phyloP scores from a whole-genome alignment of 208 protist species.

The Trypanosoma platydactyli region DNA sequence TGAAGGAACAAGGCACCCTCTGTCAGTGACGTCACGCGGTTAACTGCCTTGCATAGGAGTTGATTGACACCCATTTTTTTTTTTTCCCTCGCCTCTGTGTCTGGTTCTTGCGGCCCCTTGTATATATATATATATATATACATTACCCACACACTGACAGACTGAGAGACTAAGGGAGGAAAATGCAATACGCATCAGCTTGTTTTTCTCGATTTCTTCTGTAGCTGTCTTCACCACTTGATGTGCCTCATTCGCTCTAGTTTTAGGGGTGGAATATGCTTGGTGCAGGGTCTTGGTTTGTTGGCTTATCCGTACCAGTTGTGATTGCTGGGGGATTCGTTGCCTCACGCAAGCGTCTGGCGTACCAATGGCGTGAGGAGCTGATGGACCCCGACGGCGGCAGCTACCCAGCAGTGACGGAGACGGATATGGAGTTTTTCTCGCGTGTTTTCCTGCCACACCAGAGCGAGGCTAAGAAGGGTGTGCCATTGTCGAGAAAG shows the following conservation, averaged over 20 bases:
- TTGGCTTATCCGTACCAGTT: slow-evolving; percentile 55
- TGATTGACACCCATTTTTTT: background rate
- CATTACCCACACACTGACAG: too few relatives aligned
- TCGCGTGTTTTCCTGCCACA: slow-evolving; percentile 44
- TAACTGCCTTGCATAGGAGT: slow-evolving; percentile 1
- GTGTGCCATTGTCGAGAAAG: slow-evolving; percentile 29
- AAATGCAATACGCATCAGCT: too few relatives aligned
- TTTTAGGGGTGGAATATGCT: slow-evolving; percentile 44
- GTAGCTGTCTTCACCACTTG: background rate
- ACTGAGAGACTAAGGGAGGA: too few relatives aligned
- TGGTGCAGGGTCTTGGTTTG: slow-evolving; percentile 74
- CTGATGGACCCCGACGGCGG: slow-evolving; percentile 66
- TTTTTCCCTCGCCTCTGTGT: background rate
- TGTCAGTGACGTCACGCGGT: background rate
- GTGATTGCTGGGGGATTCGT: slow-evolving; percentile 61
- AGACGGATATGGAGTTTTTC: slow-evolving; percentile 69
- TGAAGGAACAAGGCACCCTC: slow-evolving; percentile 67
- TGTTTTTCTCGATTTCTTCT: background rate
- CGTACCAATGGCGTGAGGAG: slow-evolving; percentile 85
- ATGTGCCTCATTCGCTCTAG: background rate
- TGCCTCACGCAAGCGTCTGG: slow-evolving; percentile 78
- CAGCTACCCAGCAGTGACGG: slow-evolving; percentile 60
- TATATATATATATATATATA: background rate
- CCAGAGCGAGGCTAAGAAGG: slow-evolving; percentile 10
- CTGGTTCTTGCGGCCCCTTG: too few relatives aligned